phyloP scores from a whole-genome alignment of 148 eudicot species.

The Camellia japonica region DNA sequence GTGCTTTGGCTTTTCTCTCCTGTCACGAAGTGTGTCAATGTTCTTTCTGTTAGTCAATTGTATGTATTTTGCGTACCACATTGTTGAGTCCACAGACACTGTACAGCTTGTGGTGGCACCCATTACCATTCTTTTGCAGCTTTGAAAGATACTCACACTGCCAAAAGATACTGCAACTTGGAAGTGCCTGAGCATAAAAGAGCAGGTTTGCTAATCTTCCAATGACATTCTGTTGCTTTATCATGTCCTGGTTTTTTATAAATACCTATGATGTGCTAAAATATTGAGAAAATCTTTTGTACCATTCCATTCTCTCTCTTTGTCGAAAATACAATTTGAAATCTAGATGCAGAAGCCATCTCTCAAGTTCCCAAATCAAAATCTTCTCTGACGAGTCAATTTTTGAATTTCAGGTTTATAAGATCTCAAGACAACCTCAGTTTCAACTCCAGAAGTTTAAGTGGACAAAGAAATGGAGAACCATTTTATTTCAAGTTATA shows the following conservation, averaged over 20 bases:
- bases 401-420: too few species aligned
- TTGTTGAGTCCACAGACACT: background rate
- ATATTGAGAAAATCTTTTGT: background rate
- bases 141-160: background rate
- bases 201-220: constrained; percentile 7
- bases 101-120: background rate
- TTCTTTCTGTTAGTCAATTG: background rate
- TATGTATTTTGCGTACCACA: background rate
- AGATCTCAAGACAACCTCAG: background rate
- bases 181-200: background rate
- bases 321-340: background rate
- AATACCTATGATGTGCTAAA: background rate
- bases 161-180: constrained; percentile 1
- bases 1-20: background rate
- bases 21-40: background rate
- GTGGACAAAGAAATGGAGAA: background rate
- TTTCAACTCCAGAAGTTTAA: background rate
- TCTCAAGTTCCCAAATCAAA: background rate
- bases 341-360: too few species aligned
- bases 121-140: constrained; percentile 1
- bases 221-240: background rate
- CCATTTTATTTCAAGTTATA: background rate
- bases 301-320: background rate
- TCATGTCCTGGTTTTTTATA: background rate
- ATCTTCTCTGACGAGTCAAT: background rate